phyloP scores from a whole-genome alignment of 352 stramenopile species.

The Phytophthora hibernalis region DNA sequence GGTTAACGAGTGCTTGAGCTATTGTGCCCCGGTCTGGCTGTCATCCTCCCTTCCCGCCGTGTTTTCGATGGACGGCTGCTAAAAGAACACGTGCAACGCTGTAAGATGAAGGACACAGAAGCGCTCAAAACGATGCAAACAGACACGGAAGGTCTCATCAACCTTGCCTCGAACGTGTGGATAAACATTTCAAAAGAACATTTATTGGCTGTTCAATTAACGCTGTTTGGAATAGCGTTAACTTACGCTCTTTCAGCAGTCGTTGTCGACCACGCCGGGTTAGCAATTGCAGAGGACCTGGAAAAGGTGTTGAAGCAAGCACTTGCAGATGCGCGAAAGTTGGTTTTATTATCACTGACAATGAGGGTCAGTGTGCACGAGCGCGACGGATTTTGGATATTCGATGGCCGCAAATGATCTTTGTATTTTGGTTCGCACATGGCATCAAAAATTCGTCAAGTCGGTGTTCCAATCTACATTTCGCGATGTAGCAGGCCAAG shows the following conservation, averaged over 20 bases:
- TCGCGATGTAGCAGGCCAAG: background rate
- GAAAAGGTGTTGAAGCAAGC: background rate
- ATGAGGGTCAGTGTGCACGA: background rate
- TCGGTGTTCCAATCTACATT: background rate
- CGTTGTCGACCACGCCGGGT: background rate
- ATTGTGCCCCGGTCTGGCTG: background rate
- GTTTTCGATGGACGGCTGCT: background rate
- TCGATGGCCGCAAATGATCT: background rate
- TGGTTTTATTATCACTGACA: background rate
- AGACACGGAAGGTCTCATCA: background rate
- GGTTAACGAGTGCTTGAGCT: background rate
- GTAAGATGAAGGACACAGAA: background rate
- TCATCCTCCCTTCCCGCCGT: background rate
- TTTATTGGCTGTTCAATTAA: background rate
- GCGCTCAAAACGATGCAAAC: too few relatives aligned
- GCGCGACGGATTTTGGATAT: background rate
- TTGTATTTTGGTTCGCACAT: background rate
- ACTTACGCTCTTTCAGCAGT: background rate
- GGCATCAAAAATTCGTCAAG: background rate
- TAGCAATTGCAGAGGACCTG: background rate
- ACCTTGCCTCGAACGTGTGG: background rate
- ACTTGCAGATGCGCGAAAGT: background rate
- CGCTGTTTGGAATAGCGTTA: background rate
- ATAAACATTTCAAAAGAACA: slow-evolving; percentile 3
- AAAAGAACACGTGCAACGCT: background rate